A percentile compares a stretch with the other conserved stretches of the same genome.
These are phyloP conservation scores for Calonectria pteridis DNA, from an alignment of 2,329 filamentous ascomycete genomes.

Conservation along the genomic window DNA sequence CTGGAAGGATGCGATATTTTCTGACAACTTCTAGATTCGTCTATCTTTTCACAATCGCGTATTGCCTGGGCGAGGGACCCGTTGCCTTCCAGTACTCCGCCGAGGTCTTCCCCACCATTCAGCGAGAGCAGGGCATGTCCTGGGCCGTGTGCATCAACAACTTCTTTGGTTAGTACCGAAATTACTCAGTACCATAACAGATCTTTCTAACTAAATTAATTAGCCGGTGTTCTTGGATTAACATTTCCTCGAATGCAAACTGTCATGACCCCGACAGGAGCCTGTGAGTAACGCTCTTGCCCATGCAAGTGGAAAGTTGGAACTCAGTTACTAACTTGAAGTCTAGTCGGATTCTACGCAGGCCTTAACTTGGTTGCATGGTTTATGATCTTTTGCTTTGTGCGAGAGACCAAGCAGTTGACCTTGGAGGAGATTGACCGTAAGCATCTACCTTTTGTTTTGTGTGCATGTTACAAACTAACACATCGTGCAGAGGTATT, in stretches of 20 bases:
- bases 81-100: conserved; percentile 55
- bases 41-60: conserved; percentile 53
- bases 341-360: conserved; percentile 55
- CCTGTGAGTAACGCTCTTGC: conserved; percentile 34
- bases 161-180: conserved; percentile 37
- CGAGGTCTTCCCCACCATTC: conserved; percentile 53
- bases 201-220: conserved; percentile 12
- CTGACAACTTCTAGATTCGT: conserved; percentile 42
- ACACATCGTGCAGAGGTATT: conserved; percentile 22
- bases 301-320: rapidly evolving
- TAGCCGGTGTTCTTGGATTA: conserved; percentile 45
- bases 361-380: conserved; percentile 59
- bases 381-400: conserved; percentile 60
- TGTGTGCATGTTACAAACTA: background rate
- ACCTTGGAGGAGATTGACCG: conserved; percentile 55
- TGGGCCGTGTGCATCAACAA: conserved; percentile 55
- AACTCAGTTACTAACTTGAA: conserved; percentile 24
- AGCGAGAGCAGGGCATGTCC: conserved; percentile 55
- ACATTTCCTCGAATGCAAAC: conserved; percentile 50
- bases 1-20: background rate
- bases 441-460: background rate
- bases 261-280: conserved; percentile 49
- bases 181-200: background rate
- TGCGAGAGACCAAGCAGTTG: conserved; percentile 61
- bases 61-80: conserved; percentile 52